Evolutionary conservation across 495 filamentous ascomycete species (phyloP), one percentile per base, ranked within the genome.

Genomic region (Penicillium pancosmium): DNA sequence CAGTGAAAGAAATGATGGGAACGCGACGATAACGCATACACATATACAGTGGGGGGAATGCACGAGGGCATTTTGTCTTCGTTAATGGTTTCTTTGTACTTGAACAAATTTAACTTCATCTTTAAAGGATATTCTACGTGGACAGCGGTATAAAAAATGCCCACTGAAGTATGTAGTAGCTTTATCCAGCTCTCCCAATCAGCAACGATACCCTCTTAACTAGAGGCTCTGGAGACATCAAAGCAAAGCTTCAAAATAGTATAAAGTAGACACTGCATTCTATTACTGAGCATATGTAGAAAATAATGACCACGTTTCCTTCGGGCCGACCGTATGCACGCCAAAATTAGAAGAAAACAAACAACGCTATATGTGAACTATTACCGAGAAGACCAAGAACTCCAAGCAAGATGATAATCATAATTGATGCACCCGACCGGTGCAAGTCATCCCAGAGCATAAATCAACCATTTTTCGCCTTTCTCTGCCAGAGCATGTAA

Each of bases 401-500:
- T 15, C 52, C 52, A 38, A 36, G 7, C 40, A 12, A 56, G 36
- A 56, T 12, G 13, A 47, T 6, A 38, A 27, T 23, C 46, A 27
- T 25, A n/a, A 48, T 6, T 48, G n/a, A 48, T 27, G 21, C 46
- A 48, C 18, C 9, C 0, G 1, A n/a, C 2, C 15, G 9, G 10
- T 13, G 21, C 18, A 46, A 46, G 12, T 19, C 19, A 35, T 21
- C 54, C 11, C 11, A 10, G 43, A 21, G 10, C 27, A 31, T 0
- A 7, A 21, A 12, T 54, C 59, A 63, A 19, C 64, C 55, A 34
- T 47, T 66, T 54, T 73, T 68, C n/a, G 55, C 33, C 25, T 72
- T 75, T 51, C 60, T 78, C 55, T 59, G 68, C 79, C 80, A 82
- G 51, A 76, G 64, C 34, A 73, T 68, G 62, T 81, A 85, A 54